A percentile compares a stretch with the other conserved stretches of the same genome.
Conservation (phyloP, 1,284 basidiomycete species). For the Bondarzewia mesenterica region DNA sequence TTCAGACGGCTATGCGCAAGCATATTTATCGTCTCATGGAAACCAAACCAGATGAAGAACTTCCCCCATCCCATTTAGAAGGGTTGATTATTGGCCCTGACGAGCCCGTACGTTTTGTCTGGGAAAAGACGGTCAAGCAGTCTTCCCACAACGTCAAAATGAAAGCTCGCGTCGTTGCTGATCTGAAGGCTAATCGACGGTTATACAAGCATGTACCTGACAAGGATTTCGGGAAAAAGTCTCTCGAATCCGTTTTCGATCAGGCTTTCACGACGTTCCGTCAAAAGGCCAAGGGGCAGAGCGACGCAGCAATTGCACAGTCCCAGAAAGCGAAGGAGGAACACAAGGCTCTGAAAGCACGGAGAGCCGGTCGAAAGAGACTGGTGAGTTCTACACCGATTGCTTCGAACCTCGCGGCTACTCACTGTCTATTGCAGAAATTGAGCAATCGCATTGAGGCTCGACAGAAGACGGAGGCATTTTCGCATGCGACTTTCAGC, state of each 20-base stretch:
- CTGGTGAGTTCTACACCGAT: constrained; percentile 31
- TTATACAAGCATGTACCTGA: constrained; percentile 55
- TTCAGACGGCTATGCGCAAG: constrained; percentile 58
- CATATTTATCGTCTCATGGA: constrained; percentile 55
- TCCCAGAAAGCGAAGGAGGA: constrained; percentile 45
- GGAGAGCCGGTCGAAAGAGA: constrained; percentile 53
- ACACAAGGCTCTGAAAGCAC: constrained; percentile 47
- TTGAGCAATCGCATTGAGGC: constrained; percentile 51
- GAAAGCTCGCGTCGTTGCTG: constrained; percentile 53
- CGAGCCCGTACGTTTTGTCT: constrained; percentile 63
- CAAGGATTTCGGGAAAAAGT: constrained; percentile 56
- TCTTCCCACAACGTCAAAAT: constrained; percentile 63
- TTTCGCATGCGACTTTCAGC: constrained; percentile 56
- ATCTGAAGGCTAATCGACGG: constrained; percentile 45
- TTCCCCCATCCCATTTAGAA: constrained; percentile 56
- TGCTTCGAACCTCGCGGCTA: background rate
- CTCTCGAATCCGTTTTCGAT: constrained; percentile 56
- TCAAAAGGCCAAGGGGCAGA: constrained; percentile 55
- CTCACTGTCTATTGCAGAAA: constrained; percentile 38
- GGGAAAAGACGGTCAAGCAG: constrained; percentile 66
- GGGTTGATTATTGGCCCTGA: constrained; percentile 31
- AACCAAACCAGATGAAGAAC: constrained; percentile 41
- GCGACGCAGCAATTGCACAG: constrained; percentile 34
- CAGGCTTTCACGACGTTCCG: constrained; percentile 61
- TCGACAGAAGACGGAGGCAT: constrained; percentile 40